These are phyloP conservation scores for Ensete glaucum DNA, from an alignment of 176 grass and related monocot species.

Conservation along the genomic window DNA sequence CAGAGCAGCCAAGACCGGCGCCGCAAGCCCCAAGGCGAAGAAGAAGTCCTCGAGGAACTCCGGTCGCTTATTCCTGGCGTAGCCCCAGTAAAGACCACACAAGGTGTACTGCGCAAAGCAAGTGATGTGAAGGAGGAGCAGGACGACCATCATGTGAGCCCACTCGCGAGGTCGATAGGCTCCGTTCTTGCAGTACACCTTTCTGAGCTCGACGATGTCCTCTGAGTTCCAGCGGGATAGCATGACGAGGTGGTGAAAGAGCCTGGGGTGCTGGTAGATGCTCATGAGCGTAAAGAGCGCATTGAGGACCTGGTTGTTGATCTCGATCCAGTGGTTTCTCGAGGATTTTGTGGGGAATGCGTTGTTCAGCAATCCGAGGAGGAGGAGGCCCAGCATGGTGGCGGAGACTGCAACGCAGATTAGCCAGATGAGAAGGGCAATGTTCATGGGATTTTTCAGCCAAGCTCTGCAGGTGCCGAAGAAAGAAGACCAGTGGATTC, in stretches of 20 bases:
- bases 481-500: neutral
- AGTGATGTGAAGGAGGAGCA: conserved; percentile 4
- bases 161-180: neutral
- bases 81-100: conserved; percentile 13
- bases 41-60: neutral
- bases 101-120: conserved; percentile 6
- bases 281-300: conserved; percentile 16
- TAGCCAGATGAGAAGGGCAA: conserved; percentile 3
- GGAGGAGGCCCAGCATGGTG: conserved; percentile 8
- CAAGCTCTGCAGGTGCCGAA: neutral
- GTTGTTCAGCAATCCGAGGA: neutral
- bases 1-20: neutral
- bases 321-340: conserved; percentile 2
- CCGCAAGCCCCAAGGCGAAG: neutral
- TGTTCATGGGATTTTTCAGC: conserved; percentile 1
- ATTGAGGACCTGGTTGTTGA: conserved; percentile 17
- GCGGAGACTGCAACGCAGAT: neutral
- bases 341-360: neutral
- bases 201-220: neutral
- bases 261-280: conserved; percentile 6
- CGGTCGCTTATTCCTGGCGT: neutral
- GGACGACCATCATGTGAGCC: conserved; percentile 2
- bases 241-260: conserved; percentile 7
- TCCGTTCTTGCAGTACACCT: conserved; percentile 10
- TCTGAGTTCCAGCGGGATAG: conserved; percentile 7